Percentiles rank a stretch among this genome's conserved stretches.
These are phyloP conservation scores for Apiospora aurea DNA, from an alignment of 2,329 filamentous ascomycete genomes.

Conservation along the genomic window DNA sequence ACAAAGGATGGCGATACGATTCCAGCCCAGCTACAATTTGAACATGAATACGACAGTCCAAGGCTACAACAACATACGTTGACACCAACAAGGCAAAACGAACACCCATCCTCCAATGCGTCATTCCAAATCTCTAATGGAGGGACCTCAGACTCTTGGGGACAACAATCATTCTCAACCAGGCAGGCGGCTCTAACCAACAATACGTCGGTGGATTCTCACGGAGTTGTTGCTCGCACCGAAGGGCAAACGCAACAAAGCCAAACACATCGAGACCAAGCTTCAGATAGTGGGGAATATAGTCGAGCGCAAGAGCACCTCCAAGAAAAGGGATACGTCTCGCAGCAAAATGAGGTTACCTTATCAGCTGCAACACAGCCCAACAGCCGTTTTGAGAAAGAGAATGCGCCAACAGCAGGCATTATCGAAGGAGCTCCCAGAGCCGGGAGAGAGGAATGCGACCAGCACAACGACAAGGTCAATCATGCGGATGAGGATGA, in stretches of 20 bases:
- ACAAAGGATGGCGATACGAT: neutral
- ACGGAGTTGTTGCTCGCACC: neutral
- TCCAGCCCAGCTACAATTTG: neutral
- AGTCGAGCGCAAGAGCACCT: neutral
- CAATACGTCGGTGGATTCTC: neutral
- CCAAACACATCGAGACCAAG: neutral
- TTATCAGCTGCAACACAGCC: neutral
- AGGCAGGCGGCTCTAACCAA: neutral
- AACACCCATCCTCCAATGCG: neutral
- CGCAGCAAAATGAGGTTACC: neutral
- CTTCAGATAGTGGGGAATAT: too few species aligned
- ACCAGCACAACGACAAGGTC: neutral
- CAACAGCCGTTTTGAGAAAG: neutral
- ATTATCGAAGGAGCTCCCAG: neutral
- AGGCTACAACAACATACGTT: neutral
- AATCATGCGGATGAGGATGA: neutral
- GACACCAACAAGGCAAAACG: neutral
- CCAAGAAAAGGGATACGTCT: too few species aligned
- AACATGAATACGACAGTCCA: neutral
- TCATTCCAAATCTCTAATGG: neutral
- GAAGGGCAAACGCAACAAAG: neutral
- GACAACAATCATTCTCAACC: neutral
- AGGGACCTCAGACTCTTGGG: neutral
- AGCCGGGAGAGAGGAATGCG: neutral
- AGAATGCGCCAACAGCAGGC: neutral